Percentiles rank a stretch among this genome's conserved stretches.
These are phyloP conservation scores for Linum usitatissimum DNA, from an alignment of 345 rosid species.

Conservation along the genomic window DNA sequence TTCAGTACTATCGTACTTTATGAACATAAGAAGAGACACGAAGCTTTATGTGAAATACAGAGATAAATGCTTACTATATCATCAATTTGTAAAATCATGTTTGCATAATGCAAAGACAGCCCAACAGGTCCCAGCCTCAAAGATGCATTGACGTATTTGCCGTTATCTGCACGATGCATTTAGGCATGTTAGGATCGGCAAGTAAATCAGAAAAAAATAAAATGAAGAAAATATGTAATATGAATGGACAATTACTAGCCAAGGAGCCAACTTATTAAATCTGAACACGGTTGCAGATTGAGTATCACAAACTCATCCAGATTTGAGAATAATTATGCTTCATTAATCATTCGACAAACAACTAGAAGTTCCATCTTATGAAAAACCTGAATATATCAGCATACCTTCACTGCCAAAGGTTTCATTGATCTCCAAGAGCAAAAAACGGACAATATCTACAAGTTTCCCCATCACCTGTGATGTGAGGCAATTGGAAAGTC, in stretches of 20 bases:
- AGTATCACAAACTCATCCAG: neutral
- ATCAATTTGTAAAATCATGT: slow-evolving; percentile 7
- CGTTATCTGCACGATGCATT: slow-evolving; percentile 8
- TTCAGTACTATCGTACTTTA: neutral
- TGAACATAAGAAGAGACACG: neutral
- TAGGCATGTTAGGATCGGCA: no score
- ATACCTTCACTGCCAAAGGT: slow-evolving; percentile 19
- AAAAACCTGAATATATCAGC: neutral
- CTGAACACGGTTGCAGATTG: neutral
- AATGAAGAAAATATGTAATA: neutral
- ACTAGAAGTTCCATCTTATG: no score
- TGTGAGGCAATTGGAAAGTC: slow-evolving; percentile 2
- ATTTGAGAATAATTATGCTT: neutral
- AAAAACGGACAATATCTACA: slow-evolving; percentile 23
- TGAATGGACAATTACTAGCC: neutral
- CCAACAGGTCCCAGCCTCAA: slow-evolving; percentile 8
- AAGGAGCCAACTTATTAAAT: neutral
- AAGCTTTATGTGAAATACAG: neutral
- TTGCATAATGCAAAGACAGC: slow-evolving; percentile 10
- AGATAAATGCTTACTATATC: neutral
- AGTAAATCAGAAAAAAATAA: neutral
- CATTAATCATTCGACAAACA: no score
- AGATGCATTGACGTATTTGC: slow-evolving; percentile 1
- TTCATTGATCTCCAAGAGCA: slow-evolving; percentile 18
- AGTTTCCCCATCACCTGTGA: slow-evolving; percentile 24